Base-by-base conservation (phyloP, 116 monocot species). In the Posidonia oceanica region DNA sequence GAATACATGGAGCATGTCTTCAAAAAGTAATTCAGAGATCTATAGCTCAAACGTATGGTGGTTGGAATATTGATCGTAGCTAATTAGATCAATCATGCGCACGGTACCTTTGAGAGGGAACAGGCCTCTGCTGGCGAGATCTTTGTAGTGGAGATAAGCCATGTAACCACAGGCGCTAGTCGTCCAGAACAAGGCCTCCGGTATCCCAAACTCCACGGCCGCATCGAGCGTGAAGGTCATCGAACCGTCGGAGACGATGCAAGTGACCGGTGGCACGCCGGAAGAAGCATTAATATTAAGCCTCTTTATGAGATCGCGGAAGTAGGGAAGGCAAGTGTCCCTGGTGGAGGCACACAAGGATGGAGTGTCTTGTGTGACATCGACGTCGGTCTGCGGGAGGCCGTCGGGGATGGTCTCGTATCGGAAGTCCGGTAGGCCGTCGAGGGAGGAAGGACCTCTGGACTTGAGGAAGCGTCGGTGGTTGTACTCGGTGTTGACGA, bases 401-500 rank as follows among this genome's bases (percentile, higher is more conserved):
- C 77, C 66, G 51, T 77, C 77, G 39, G 71, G 66, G 23, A 77
- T 62, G 66, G 77, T 53, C 57, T 58, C 58, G 55, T 63, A 68
- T 7, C 54, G 53, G 63, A 76, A 70, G 63, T 61, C 70, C 10
- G 68, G 23, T n/a, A 71, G 36, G 23, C 71, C 71, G 44, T 39
- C 48, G 64, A 77, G 77, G 64, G 61, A 16, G 22, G 40, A 2
- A 10, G 55, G 14, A 6, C 78, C 60, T 10, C 52, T 54, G 12
- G 76, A 71, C 7, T 66, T 69, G 54, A 81, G 70, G 11, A 85
- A 70, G 54, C 77, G 80, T 3, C 48, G 68, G 70, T 78, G 75
- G 78, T 86, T 80, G 80, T 75, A 70, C 54, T 83, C 74, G 61
- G 87, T 78, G 73, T 80, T 78, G 75, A 87, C 83, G 78, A 83